Evolutionary conservation across 331 rosid genomes (phyloP).

Genomic region (Quercus tomentella): DNA sequence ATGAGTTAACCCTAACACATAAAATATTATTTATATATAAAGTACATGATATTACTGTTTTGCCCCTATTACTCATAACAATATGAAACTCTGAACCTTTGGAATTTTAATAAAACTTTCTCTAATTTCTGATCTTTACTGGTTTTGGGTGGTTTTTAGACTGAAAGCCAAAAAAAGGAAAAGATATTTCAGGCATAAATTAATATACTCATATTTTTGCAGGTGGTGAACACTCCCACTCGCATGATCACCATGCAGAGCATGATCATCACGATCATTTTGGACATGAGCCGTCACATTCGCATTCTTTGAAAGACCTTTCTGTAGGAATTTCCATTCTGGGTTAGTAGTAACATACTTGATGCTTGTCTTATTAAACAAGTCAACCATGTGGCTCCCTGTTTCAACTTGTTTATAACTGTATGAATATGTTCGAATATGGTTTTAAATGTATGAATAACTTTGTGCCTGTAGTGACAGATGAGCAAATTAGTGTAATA

Average conservation of each 20-base stretch:
- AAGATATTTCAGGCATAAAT: background rate
- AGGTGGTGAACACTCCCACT: slow-evolving; percentile 78
- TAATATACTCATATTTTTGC: slow-evolving; percentile 17
- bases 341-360: slow-evolving; percentile 52
- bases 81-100: background rate
- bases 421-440: background rate
- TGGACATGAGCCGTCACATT: slow-evolving; percentile 51
- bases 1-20: too few species aligned
- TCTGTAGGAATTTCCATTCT: slow-evolving; percentile 77
- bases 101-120: background rate
- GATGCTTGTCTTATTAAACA: slow-evolving; percentile 1
- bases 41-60: too few species aligned
- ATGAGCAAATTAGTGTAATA: background rate
- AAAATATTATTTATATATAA: too few species aligned
- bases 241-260: slow-evolving; percentile 47
- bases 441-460: background rate
- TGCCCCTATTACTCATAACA: too few species aligned
- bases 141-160: background rate
- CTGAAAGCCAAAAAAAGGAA: background rate
- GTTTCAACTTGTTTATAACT: background rate
- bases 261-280: slow-evolving; percentile 45
- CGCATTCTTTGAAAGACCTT: slow-evolving; percentile 89
- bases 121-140: background rate
- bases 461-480: too few species aligned
- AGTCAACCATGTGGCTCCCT: slow-evolving; percentile 8